Conservation (phyloP, 352 stramenopile genomes). For the Globisporangium solare region DNA sequence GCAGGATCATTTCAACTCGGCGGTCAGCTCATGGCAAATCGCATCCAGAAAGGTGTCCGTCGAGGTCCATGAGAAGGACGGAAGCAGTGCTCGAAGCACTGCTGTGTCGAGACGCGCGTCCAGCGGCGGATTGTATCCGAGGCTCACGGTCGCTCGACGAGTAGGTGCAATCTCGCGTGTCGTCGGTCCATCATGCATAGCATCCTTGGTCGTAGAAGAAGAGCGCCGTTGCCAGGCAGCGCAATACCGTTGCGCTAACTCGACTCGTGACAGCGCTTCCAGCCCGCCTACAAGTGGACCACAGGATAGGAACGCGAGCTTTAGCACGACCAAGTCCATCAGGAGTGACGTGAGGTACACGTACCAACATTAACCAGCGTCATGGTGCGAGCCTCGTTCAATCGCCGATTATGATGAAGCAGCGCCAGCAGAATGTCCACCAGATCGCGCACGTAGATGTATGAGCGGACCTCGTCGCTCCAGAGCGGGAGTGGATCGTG, state of each 20-base stretch:
- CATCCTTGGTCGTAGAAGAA: neutral
- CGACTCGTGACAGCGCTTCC: conserved; percentile 43
- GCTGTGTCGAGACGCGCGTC: conserved; percentile 35
- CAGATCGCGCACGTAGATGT: conserved; percentile 52
- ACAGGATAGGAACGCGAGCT: no score
- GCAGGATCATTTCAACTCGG: neutral
- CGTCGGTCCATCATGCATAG: neutral
- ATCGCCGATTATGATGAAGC: neutral
- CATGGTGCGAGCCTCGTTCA: neutral
- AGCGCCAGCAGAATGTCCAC: conserved; percentile 30
- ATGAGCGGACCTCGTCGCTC: conserved; percentile 64
- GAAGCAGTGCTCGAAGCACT: conserved; percentile 21
- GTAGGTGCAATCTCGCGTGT: conserved; percentile 23
- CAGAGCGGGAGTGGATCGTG: conserved; percentile 36
- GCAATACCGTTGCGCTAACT: conserved; percentile 33
- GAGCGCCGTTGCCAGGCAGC: conserved; percentile 10
- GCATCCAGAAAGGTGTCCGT: conserved; percentile 15
- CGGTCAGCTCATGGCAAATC: conserved; percentile 20
- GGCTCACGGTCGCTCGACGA: conserved; percentile 24
- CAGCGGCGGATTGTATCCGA: conserved; percentile 45
- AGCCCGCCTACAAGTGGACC: conserved; percentile 23
- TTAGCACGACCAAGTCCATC: no score
- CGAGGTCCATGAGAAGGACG: conserved; percentile 14
- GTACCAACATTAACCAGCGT: conserved; percentile 49
- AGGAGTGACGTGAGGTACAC: neutral